Conservation (phyloP, 2,329 filamentous ascomycete genomes). For the Ascochyta rabiei region DNA sequence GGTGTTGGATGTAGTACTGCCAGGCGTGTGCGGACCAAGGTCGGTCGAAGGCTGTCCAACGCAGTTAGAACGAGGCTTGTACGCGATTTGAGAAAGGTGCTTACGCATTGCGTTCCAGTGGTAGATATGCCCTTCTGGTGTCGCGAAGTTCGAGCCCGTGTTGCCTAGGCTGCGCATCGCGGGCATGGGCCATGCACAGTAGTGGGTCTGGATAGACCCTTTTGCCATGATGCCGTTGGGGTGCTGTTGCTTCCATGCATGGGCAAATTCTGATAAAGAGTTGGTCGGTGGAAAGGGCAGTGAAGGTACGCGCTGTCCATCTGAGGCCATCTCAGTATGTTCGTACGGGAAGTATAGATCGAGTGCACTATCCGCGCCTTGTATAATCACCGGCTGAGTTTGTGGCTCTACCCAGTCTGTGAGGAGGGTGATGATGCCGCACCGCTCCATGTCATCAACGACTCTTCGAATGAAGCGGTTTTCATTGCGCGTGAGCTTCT, state of each 20-base stretch:
- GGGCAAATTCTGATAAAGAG: conserved; percentile 30
- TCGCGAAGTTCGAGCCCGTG: conserved; percentile 30
- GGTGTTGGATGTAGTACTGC: conserved; percentile 40
- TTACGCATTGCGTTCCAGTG: conserved; percentile 41
- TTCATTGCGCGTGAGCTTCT: conserved; percentile 19
- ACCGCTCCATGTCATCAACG: conserved; percentile 37
- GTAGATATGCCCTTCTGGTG: conserved; percentile 39
- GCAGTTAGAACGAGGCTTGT: background rate
- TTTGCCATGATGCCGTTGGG: conserved; percentile 34
- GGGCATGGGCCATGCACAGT: conserved; percentile 43
- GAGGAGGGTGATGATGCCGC: conserved; percentile 27
- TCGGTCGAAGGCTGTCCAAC: conserved; percentile 34
- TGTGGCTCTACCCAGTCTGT: conserved; percentile 30
- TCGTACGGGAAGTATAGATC: conserved; percentile 40
- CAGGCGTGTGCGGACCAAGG: conserved; percentile 36
- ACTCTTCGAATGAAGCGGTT: conserved; percentile 35
- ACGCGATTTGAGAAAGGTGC: background rate
- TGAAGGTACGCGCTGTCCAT: conserved; percentile 18
- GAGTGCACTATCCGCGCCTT: conserved; percentile 28
- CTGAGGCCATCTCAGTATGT: conserved; percentile 4
- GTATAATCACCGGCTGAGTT: conserved; percentile 29
- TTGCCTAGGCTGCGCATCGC: conserved; percentile 30
- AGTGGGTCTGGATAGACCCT: conserved; percentile 37
- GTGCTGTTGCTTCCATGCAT: conserved; percentile 23
- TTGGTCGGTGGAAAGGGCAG: conserved; percentile 23